These are phyloP conservation scores for Candida stauntonica DNA, from an alignment of 805 yeast genomes.

Conservation along the genomic window DNA sequence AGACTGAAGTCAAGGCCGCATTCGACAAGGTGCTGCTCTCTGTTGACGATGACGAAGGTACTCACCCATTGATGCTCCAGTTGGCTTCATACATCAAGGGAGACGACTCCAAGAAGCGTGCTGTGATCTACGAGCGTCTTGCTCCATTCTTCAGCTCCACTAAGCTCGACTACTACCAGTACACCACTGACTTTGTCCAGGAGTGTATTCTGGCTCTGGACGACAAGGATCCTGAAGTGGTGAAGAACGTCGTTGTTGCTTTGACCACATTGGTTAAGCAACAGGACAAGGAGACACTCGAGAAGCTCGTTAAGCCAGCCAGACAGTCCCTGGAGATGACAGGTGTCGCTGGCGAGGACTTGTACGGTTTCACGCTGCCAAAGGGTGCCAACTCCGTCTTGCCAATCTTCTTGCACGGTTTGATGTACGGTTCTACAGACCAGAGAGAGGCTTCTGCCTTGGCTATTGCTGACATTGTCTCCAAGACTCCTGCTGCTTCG, in stretches of 20 bases:
- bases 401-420: constrained; percentile 90
- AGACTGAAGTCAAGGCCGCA: constrained; percentile 43
- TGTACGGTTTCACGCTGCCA: constrained; percentile 68
- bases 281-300: constrained; percentile 73
- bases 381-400: constrained; percentile 83
- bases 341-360: constrained; percentile 57
- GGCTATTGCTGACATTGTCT: constrained; percentile 83
- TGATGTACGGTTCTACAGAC: constrained; percentile 85
- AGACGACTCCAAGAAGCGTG: constrained; percentile 63
- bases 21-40: constrained; percentile 70
- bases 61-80: constrained; percentile 81
- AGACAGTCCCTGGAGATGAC: constrained; percentile 64
- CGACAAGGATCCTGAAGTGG: constrained; percentile 59
- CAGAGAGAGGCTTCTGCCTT: constrained; percentile 84
- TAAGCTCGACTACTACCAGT: constrained; percentile 62
- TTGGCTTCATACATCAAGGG: constrained; percentile 69
- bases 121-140: constrained; percentile 60
- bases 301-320: constrained; percentile 76
- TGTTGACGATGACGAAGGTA: constrained; percentile 71
- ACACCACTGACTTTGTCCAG: constrained; percentile 69
- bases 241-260: constrained; percentile 59
- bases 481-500: constrained; percentile 76
- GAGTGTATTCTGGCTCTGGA: constrained; percentile 70
- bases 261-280: constrained; percentile 61
- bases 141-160: constrained; percentile 68